Percentiles rank a stretch among this genome's conserved stretches.
phyloP scores from a whole-genome alignment of 2,329 filamentous ascomycete species.

The Helotiales sp. region DNA sequence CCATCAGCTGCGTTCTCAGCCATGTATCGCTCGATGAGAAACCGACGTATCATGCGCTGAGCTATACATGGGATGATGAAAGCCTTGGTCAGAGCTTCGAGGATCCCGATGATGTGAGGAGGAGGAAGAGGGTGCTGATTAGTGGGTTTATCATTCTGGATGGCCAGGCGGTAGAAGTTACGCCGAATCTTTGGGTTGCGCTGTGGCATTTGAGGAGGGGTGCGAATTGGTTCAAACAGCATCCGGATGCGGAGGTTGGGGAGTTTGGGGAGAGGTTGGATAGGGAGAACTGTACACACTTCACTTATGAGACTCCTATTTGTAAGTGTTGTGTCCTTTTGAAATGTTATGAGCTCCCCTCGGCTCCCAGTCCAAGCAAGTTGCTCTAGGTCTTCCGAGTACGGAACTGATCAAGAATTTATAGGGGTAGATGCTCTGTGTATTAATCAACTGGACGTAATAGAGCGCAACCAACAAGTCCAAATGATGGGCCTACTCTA shows the following conservation, averaged over 20 bases:
- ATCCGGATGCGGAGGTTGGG: background rate
- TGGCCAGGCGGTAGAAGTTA: slow-evolving; percentile 7
- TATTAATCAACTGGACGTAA: slow-evolving; percentile 2
- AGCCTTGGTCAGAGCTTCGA: slow-evolving; percentile 2
- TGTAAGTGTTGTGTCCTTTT: background rate
- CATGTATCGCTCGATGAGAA: slow-evolving; percentile 2
- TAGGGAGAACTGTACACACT: background rate
- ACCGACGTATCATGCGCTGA: slow-evolving; percentile 5
- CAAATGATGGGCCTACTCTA: background rate
- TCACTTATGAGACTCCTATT: background rate
- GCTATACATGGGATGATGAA: slow-evolving; percentile 6
- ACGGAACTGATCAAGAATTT: background rate
- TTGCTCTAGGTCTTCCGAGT: background rate
- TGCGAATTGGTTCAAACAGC: slow-evolving; percentile 2
- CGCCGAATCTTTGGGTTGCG: slow-evolving; percentile 4
- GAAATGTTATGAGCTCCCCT: background rate
- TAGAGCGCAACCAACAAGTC: background rate
- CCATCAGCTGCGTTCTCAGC: slow-evolving; percentile 7
- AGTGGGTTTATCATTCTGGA: background rate
- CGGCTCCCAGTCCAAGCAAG: background rate
- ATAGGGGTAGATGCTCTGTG: slow-evolving; percentile 5
- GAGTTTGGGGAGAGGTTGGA: slow-evolving; percentile 1
- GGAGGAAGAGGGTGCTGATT: slow-evolving; percentile 1
- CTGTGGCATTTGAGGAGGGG: slow-evolving; percentile 9
- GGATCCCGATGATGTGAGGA: slow-evolving; percentile 3